A percentile compares a stretch with the other conserved stretches of the same genome.
Conservation (phyloP, 2,329 filamentous ascomycete genomes). For the Scedosporium apiospermum region DNA sequence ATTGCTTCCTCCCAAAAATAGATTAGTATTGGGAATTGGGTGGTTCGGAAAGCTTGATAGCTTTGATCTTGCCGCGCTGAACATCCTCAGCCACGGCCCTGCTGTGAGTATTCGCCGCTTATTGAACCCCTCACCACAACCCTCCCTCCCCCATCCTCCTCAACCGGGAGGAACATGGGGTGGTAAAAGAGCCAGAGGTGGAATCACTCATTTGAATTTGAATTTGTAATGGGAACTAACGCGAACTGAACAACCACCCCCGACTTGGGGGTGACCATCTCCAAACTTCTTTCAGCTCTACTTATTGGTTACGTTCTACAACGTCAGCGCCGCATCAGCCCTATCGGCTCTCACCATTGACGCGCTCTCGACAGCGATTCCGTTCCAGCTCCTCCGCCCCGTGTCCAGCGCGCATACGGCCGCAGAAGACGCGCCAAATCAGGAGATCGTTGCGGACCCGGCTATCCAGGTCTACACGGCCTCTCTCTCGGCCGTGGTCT, state of each 20-base stretch:
- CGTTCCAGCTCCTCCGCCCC: slow-evolving; percentile 66
- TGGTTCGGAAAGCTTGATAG: slow-evolving; percentile 71
- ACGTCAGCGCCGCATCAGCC: slow-evolving; percentile 51
- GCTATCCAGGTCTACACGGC: slow-evolving; percentile 55
- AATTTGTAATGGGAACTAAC: background rate
- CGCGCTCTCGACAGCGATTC: slow-evolving; percentile 56
- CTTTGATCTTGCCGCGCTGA: slow-evolving; percentile 56
- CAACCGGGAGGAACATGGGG: background rate
- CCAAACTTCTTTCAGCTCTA: slow-evolving; percentile 42
- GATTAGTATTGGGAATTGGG: slow-evolving; percentile 57
- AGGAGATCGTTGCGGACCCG: slow-evolving; percentile 54
- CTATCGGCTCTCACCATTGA: slow-evolving; percentile 57
- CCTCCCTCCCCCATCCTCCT: background rate
- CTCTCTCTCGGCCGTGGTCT: slow-evolving; percentile 61
- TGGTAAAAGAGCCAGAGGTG: no score
- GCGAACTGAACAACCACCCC: background rate
- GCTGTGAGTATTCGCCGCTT: slow-evolving; percentile 35
- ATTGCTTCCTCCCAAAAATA: slow-evolving; percentile 26
- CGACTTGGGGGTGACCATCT: no score
- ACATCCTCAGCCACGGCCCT: slow-evolving; percentile 65
- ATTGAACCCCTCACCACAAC: background rate
- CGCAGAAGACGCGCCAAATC: slow-evolving; percentile 45
- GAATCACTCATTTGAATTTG: background rate
- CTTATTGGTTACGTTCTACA: slow-evolving; percentile 71
- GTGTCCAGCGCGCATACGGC: slow-evolving; percentile 54